Percentiles rank a stretch among this genome's conserved stretches.
Evolutionary conservation across 345 rosid species (phyloP).

Genomic region (Microthlaspi erraticum): DNA sequence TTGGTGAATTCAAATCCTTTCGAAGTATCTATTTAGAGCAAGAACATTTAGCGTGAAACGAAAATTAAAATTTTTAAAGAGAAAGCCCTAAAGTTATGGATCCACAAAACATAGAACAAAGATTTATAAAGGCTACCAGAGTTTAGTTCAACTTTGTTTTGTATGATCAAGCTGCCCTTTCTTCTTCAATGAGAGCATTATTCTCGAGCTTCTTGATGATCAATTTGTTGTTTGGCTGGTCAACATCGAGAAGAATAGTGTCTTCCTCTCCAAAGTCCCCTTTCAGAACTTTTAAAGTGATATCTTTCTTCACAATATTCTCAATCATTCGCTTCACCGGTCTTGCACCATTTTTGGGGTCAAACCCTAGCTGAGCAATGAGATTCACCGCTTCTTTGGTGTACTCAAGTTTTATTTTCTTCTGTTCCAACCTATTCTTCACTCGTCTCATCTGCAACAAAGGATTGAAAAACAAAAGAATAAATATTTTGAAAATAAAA

Average conservation of each 20-base stretch:
- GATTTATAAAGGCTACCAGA: background rate
- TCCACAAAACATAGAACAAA: slow-evolving; percentile 21
- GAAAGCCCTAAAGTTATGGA: too few species aligned
- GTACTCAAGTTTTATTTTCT: slow-evolving; percentile 74
- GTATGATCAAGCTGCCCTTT: slow-evolving; percentile 50
- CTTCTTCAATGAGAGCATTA: slow-evolving; percentile 39
- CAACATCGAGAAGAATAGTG: slow-evolving; percentile 50
- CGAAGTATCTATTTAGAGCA: too few species aligned
- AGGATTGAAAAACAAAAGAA: too few species aligned
- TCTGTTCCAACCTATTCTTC: slow-evolving; percentile 72
- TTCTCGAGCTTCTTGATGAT: slow-evolving; percentile 62
- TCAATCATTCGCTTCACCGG: slow-evolving; percentile 93
- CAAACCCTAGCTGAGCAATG: slow-evolving; percentile 71
- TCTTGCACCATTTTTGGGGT: slow-evolving; percentile 88
- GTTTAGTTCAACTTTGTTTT: background rate
- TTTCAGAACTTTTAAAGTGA: slow-evolving; percentile 73
- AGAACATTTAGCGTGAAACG: too few species aligned
- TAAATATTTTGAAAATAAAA: too few species aligned
- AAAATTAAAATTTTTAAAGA: too few species aligned
- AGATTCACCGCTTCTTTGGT: slow-evolving; percentile 69
- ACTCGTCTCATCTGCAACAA: slow-evolving; percentile 66
- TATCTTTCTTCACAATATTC: slow-evolving; percentile 82
- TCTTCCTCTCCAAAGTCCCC: slow-evolving; percentile 85
- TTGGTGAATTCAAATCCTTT: too few species aligned
- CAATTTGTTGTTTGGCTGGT: slow-evolving; percentile 53